A percentile compares a stretch with the other conserved stretches of the same genome.
phyloP scores from a whole-genome alignment of 2,329 filamentous ascomycete species.

The Cercospora sp. region DNA sequence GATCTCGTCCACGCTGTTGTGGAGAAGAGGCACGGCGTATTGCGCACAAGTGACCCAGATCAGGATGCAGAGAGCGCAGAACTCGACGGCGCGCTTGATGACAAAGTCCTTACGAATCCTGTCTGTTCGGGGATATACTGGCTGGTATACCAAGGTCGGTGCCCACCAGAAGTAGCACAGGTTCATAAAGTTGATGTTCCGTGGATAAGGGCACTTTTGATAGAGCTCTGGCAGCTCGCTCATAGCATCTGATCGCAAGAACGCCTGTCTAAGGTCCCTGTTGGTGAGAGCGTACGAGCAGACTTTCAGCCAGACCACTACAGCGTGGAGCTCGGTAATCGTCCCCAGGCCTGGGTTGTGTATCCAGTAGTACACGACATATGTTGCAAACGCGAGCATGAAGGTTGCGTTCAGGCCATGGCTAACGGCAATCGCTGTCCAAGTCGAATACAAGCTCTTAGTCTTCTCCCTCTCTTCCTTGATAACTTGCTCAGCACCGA shows the following conservation, averaged over 20 bases:
- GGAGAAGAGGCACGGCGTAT: slow-evolving; percentile 85
- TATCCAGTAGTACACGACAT: slow-evolving; percentile 85
- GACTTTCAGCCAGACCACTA: slow-evolving; percentile 95
- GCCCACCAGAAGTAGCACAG: slow-evolving; percentile 97
- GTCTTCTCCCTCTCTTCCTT: slow-evolving; percentile 51
- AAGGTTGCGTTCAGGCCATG: slow-evolving; percentile 83
- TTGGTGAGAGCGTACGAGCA: slow-evolving; percentile 97
- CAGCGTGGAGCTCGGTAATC: slow-evolving; percentile 82
- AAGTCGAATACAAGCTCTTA: slow-evolving; percentile 52
- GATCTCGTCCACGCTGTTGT: slow-evolving; percentile 87
- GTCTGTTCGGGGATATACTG: slow-evolving; percentile 83
- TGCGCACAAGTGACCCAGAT: slow-evolving; percentile 96
- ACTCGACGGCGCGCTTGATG: slow-evolving; percentile 75
- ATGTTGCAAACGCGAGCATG: slow-evolving; percentile 75
- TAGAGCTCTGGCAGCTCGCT: slow-evolving; percentile 79
- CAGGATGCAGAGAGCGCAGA: slow-evolving; percentile 68
- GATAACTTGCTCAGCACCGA: slow-evolving; percentile 49
- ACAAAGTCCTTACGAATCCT: slow-evolving; percentile 87
- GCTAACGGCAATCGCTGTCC: slow-evolving; percentile 70
- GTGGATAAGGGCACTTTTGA: slow-evolving; percentile 77
- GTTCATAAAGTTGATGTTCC: slow-evolving; percentile 85
- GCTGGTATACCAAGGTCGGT: slow-evolving; percentile 93
- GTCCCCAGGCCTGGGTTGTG: slow-evolving; percentile 93
- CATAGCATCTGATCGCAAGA: slow-evolving; percentile 68
- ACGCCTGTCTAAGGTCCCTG: slow-evolving; percentile 87